Conservation (phyloP, 2,329 filamentous ascomycete genomes). For the Lasiodiplodia sp. region DNA sequence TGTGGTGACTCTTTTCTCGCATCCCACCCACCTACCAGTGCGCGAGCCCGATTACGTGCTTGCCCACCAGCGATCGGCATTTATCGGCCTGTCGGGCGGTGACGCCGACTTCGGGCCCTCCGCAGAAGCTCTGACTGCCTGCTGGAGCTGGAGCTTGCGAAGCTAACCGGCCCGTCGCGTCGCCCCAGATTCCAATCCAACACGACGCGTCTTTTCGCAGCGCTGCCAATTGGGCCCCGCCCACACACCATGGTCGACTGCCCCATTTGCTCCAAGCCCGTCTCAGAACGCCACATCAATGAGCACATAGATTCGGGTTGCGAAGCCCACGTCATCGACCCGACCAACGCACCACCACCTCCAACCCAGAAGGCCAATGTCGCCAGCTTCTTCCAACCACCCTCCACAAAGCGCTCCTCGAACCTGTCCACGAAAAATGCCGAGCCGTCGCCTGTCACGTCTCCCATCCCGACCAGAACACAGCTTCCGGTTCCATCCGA, state of each 20-base stretch:
- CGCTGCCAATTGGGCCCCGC: slow-evolving; percentile 7
- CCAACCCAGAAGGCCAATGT: slow-evolving; percentile 51
- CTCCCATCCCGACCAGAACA: slow-evolving; percentile 20
- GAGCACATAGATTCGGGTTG: slow-evolving; percentile 88
- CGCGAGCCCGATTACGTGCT: slow-evolving; percentile 26
- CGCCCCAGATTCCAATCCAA: not conserved
- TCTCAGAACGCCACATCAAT: slow-evolving; percentile 81
- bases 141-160: not conserved
- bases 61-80: not conserved
- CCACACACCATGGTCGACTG: slow-evolving; percentile 68
- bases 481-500: slow-evolving; percentile 14
- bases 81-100: not conserved
- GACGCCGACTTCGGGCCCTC: slow-evolving; percentile 10
- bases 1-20: slow-evolving; percentile 21
- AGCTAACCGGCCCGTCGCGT: slow-evolving; percentile 22
- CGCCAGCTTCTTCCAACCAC: slow-evolving; percentile 63
- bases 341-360: slow-evolving; percentile 41
- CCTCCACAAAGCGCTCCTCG: slow-evolving; percentile 53
- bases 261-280: slow-evolving; percentile 79
- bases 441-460: slow-evolving; percentile 36
- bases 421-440: slow-evolving; percentile 36
- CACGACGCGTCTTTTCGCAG: slow-evolving; percentile 1
- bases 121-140: not conserved
- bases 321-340: slow-evolving; percentile 68
- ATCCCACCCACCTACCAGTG: slow-evolving; percentile 9